These are phyloP conservation scores for Onygena corvina DNA, from an alignment of 2,329 filamentous ascomycete species.

Conservation along the genomic window DNA sequence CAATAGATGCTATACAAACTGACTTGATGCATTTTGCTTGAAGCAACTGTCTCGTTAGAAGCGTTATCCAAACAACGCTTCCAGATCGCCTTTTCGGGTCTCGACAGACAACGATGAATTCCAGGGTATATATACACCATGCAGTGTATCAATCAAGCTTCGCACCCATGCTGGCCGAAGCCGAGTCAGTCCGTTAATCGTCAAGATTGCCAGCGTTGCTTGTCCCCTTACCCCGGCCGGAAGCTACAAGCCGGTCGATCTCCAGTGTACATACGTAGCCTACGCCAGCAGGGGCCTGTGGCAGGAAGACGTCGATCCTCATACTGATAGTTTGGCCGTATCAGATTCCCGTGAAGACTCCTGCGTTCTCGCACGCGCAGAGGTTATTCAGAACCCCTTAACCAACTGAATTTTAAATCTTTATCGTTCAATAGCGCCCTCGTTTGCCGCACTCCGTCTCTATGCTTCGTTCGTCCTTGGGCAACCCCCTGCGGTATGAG, in stretches of 20 bases:
- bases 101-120: neutral
- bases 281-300: neutral
- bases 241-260: neutral
- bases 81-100: neutral
- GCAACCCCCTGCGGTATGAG: no score
- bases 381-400: no score
- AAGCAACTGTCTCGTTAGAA: neutral
- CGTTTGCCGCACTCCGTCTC: no score
- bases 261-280: neutral
- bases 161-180: neutral
- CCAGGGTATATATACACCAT: neutral
- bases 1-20: neutral
- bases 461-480: no score
- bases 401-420: no score
- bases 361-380: no score
- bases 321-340: no score
- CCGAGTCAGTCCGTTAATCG: neutral
- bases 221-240: conserved; percentile 1
- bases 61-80: neutral
- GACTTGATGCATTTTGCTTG: neutral
- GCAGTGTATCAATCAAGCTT: neutral
- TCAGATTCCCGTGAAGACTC: no score
- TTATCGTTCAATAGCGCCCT: no score
- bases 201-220: neutral
- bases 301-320: neutral